Evolutionary conservation across 2,329 filamentous ascomycete genomes (phyloP).

Genomic region (Zalaria obscura): DNA sequence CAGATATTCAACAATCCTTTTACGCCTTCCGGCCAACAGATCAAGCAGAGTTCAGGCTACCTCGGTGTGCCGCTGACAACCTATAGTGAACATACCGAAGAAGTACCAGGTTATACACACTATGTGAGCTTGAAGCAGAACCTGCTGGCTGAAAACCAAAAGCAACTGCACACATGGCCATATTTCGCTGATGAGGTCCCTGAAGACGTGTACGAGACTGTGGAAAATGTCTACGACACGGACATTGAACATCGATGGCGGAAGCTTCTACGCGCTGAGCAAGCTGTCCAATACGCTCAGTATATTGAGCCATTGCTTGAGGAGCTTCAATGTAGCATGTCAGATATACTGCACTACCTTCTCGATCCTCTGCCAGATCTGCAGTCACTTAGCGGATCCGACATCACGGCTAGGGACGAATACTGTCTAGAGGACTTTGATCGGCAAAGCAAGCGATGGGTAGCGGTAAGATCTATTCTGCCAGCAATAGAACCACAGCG

Average conservation of each 20-base stretch:
- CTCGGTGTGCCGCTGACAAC: too few species aligned
- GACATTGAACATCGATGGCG: constrained; percentile 14
- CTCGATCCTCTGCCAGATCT: constrained; percentile 14
- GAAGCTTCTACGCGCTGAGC: constrained; percentile 20
- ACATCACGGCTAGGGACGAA: constrained; percentile 8
- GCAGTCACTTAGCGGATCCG: neutral
- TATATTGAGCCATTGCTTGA: constrained; percentile 21
- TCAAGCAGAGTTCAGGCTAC: too few species aligned
- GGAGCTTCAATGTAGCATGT: constrained; percentile 21
- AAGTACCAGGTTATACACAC: constrained; percentile 18
- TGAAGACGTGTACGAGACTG: constrained; percentile 15
- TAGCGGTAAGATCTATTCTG: constrained; percentile 16
- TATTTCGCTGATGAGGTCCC: constrained; percentile 22
- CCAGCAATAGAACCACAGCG: constrained; percentile 10
- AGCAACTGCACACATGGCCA: constrained; percentile 24
- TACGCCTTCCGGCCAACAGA: too few species aligned
- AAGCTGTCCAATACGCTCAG: constrained; percentile 20
- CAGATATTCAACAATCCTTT: too few species aligned
- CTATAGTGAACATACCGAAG: constrained; percentile 1
- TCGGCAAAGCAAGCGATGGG: constrained; percentile 16
- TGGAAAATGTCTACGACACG: constrained; percentile 15
- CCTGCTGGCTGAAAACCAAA: constrained; percentile 26
- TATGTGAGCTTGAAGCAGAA: constrained; percentile 27
- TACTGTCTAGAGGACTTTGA: constrained; percentile 19
- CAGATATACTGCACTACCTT: constrained; percentile 24